Evolutionary conservation across 2,329 filamentous ascomycete species (phyloP).

Genomic region (Pseudogymnoascus sp.): DNA sequence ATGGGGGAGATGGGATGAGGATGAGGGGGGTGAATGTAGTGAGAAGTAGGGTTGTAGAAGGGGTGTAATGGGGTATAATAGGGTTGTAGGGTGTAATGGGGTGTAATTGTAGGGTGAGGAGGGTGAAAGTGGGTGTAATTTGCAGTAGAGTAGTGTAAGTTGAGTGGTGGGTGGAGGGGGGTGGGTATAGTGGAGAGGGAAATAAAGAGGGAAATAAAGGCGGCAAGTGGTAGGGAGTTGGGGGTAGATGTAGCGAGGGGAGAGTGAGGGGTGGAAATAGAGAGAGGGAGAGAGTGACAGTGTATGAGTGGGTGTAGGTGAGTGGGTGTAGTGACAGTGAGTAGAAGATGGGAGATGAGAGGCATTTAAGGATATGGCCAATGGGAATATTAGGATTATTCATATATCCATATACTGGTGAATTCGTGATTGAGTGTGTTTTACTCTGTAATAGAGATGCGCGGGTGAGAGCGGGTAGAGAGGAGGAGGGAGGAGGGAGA

Average conservation of each 20-base stretch:
- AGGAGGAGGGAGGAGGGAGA: background rate
- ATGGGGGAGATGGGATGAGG: background rate
- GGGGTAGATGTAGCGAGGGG: background rate
- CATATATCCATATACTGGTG: background rate
- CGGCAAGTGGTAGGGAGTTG: background rate
- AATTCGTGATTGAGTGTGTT: no score
- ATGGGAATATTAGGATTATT: background rate
- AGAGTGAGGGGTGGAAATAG: background rate
- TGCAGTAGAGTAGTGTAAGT: background rate
- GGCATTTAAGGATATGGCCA: background rate
- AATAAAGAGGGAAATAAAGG: background rate
- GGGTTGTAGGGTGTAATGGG: background rate
- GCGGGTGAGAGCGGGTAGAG: background rate
- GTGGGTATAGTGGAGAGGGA: background rate
- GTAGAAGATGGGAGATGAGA: background rate
- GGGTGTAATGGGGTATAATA: background rate
- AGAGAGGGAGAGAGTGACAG: background rate
- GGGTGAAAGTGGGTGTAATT: background rate
- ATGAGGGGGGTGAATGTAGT: background rate
- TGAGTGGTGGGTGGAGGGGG: background rate
- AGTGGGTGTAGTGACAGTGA: background rate
- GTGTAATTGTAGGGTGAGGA: background rate
- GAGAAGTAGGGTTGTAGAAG: background rate
- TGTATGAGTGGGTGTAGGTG: background rate
- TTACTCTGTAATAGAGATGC: background rate